Base-by-base conservation (phyloP, 2,329 filamentous ascomycete species). In the Colletotrichum sp. region DNA sequence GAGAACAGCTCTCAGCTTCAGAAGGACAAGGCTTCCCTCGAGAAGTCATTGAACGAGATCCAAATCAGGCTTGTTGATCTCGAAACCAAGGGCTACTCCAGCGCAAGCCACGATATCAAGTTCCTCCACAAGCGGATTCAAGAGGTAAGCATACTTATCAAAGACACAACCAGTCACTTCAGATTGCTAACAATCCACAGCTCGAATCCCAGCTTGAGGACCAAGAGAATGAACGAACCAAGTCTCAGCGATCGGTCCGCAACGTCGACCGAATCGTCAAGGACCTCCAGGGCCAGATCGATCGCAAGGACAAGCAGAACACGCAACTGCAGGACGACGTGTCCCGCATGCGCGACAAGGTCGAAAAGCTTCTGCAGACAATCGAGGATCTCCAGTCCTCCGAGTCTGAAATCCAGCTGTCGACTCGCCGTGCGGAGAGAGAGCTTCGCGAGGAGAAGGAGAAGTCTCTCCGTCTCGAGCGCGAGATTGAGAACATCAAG, bases 61-160 rank as follows among this genome's bases (percentile, higher is more conserved):
- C 96, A 98, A 85, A 91, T 98, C 69, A 93, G 93, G 82, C 92
- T 98, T 72, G 94, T 99, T 68, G 97, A 98, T 83, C 90, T 98
- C 11, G 96, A 99, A 87, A 98, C 97, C 59, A 98, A 98, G 88
- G 96, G 96, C 69, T 98, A 98, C 86, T 97, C 96, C 25, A 98
- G 94, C 78, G 95, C 95, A 28, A 98, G 96, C 84, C 95, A 98
- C 81, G 96, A 98, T 85, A 95, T 98, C 79, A 94, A 97, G 82
- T 98, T 98, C 87, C 86, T 98, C 81, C 95, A 98, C 85, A 96
- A 96, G 82, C 92, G 96, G 67, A 95, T 99, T 79, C 96, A 98
- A 87, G 96, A 98, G 91, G 96, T 98, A 89, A 90, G 92, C 71
- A 78, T 68, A 30, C 19, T 63, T 39, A 22, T 57, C 44, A 28